A percentile compares a stretch with the other conserved stretches of the same genome.
phyloP scores from a whole-genome alignment of 2,329 filamentous ascomycete genomes.

The Hypoxylon sp. region DNA sequence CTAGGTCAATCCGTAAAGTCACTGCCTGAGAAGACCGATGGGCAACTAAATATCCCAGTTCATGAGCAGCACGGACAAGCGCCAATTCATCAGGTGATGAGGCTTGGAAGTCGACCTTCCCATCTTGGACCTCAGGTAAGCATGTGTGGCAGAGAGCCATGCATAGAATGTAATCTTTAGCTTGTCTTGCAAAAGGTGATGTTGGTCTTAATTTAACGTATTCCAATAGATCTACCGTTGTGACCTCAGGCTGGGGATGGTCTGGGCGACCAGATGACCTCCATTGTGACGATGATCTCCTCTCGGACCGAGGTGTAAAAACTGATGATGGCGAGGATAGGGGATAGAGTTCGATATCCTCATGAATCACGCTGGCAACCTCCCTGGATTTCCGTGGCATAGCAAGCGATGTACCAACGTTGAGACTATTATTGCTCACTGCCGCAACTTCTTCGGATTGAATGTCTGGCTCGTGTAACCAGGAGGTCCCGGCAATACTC shows the following conservation, averaged over 20 bases:
- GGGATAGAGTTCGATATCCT: slow-evolving; percentile 52
- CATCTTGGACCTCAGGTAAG: slow-evolving; percentile 82
- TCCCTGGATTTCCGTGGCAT: slow-evolving; percentile 45
- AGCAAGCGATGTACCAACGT: slow-evolving; percentile 22
- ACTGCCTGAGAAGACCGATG: slow-evolving; percentile 81
- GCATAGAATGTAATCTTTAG: slow-evolving; percentile 85
- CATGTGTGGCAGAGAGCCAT: slow-evolving; percentile 93
- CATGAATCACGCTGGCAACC: slow-evolving; percentile 50
- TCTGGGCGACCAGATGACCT: slow-evolving; percentile 53
- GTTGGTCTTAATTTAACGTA: slow-evolving; percentile 83
- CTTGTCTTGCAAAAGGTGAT: slow-evolving; percentile 83
- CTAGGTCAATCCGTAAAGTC: slow-evolving; percentile 62
- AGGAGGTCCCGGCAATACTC: slow-evolving; percentile 89
- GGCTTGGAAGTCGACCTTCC: slow-evolving; percentile 84
- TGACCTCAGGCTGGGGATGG: slow-evolving; percentile 68
- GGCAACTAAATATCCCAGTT: slow-evolving; percentile 84
- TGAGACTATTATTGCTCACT: slow-evolving; percentile 14
- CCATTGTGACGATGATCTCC: slow-evolving; percentile 56
- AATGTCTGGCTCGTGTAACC: slow-evolving; percentile 86
- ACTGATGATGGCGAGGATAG: slow-evolving; percentile 47
- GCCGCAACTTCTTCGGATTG: slow-evolving; percentile 30
- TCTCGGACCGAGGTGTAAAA: slow-evolving; percentile 40
- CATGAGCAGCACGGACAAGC: slow-evolving; percentile 85
- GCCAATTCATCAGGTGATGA: slow-evolving; percentile 93
- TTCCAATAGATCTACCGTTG: slow-evolving; percentile 81